Conservation (phyloP, 495 filamentous ascomycete genomes). For the Friedmanniomyces simplex region DNA sequence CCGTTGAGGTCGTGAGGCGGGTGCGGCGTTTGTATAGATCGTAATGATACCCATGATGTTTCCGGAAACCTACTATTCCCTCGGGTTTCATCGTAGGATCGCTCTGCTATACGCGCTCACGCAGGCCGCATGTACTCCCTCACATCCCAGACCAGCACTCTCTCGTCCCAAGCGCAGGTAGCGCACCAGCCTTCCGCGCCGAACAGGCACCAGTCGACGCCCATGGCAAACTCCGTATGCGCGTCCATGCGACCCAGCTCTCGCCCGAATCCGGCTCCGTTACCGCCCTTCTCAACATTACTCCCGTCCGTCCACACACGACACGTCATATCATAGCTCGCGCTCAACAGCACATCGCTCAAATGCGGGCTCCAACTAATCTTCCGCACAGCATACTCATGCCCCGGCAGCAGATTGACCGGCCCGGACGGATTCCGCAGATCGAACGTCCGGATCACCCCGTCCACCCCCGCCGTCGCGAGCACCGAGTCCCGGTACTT, state of each 20-base stretch:
- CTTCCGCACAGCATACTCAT: conserved; percentile 80
- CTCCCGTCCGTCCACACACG: conserved; percentile 81
- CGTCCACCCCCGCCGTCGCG: conserved; percentile 85
- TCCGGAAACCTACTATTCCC: neutral
- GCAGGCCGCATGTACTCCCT: conserved; percentile 44
- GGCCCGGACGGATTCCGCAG: conserved; percentile 69
- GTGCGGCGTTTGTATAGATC: neutral
- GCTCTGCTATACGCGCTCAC: neutral
- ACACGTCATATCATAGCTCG: conserved; percentile 96
- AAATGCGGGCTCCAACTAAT: conserved; percentile 88
- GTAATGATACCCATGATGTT: neutral
- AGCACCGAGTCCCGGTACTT: conserved; percentile 80
- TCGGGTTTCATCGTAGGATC: too few species aligned
- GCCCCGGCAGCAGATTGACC: conserved; percentile 59
- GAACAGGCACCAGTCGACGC: conserved; percentile 96
- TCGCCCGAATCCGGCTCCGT: conserved; percentile 39
- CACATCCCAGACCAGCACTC: conserved; percentile 85
- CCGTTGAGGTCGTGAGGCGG: neutral
- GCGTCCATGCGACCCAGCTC: conserved; percentile 80
- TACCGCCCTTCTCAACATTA: conserved; percentile 36
- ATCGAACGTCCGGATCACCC: conserved; percentile 77
- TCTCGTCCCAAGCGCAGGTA: conserved; percentile 86
- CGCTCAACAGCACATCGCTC: conserved; percentile 70
- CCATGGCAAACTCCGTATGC: conserved; percentile 95
- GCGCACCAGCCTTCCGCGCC: conserved; percentile 93